Evolutionary conservation across 805 yeast species (phyloP).

Genomic region (Ogataea glucozyma): DNA sequence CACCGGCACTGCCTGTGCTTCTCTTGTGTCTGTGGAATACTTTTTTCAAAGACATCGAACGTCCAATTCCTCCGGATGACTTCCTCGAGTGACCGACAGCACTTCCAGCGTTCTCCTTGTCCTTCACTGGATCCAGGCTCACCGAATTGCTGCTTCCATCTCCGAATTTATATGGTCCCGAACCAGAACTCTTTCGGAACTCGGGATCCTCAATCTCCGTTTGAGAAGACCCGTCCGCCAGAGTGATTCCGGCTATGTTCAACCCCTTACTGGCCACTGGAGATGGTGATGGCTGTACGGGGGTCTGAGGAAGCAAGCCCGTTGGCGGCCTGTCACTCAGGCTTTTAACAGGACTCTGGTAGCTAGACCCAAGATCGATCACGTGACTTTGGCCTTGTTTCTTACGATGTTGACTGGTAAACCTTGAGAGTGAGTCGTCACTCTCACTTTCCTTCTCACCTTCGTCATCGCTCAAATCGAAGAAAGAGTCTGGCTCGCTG

Average conservation of each 20-base stretch:
- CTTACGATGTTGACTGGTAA: neutral
- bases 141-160: neutral
- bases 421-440: neutral
- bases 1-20: conserved; percentile 23
- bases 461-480: conserved; percentile 23
- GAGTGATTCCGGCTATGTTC: conserved; percentile 25
- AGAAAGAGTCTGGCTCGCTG: conserved; percentile 23
- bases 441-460: conserved; percentile 2
- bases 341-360: conserved; percentile 17
- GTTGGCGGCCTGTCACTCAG: conserved; percentile 18
- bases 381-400: neutral
- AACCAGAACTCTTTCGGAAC: conserved; percentile 12
- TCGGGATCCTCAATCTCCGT: conserved; percentile 10
- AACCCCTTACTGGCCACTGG: conserved; percentile 25
- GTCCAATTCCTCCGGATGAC: conserved; percentile 23
- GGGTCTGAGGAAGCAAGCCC: conserved; percentile 20
- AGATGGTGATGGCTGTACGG: conserved; percentile 11
- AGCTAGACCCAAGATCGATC: neutral
- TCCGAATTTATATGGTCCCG: conserved; percentile 25
- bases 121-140: conserved; percentile 11
- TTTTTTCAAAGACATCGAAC: conserved; percentile 28
- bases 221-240: conserved; percentile 4
- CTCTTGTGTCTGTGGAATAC: conserved; percentile 32
- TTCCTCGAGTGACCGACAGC: conserved; percentile 18
- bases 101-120: conserved; percentile 19